Evolutionary conservation across 257 asterid genomes (phyloP), one percentile per base, ranked within the genome.

Genomic region (Leonotis leonurus): DNA sequence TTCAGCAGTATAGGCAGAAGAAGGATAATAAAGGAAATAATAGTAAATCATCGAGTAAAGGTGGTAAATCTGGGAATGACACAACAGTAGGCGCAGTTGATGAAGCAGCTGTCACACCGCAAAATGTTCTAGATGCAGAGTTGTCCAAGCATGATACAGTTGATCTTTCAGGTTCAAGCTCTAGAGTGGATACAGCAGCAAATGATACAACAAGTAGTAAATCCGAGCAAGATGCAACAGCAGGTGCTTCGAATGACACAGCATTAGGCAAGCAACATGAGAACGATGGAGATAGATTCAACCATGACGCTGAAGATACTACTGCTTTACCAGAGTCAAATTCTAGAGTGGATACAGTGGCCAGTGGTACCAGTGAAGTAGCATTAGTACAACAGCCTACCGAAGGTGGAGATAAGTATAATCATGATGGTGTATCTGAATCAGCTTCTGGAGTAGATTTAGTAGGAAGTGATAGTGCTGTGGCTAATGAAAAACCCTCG

Each of bases 1-100:
- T 92, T 70, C 95, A 92, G 75, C 96, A 92, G 76, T 92, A 71
- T 73, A 80, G 98, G 80, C 88, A 92, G 84, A 89, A 86, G 83
- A 91, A 88, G 75, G 95, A 86, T 67, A 74, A 52, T 63, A 92
- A 84, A 81, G 96, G 93, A 49, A 74, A 40, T 69, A 73, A 35
- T 56, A 76, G 88, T 59, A 87, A 83, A 57, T 55, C 84, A 27
- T 74, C 84, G 1, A 69, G 80, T 57, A 88, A 84, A 74, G 61
- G 82, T 50, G 73, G 81, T 70, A 92, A 75, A 82, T 74, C 95
- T 26, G 90, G 82, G 54, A 71, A 55, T 55, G 90, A 77, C 70
- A 61, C 70, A 18, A 50, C 70, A 25, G 72, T 61, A 21, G 78
- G 63, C 62, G 59, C 70, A 67, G 70, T 72, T 30, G 4, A 62